These are phyloP conservation scores for Flaveria bidentis DNA, from an alignment of 129 eudicot species.

Conservation along the genomic window DNA sequence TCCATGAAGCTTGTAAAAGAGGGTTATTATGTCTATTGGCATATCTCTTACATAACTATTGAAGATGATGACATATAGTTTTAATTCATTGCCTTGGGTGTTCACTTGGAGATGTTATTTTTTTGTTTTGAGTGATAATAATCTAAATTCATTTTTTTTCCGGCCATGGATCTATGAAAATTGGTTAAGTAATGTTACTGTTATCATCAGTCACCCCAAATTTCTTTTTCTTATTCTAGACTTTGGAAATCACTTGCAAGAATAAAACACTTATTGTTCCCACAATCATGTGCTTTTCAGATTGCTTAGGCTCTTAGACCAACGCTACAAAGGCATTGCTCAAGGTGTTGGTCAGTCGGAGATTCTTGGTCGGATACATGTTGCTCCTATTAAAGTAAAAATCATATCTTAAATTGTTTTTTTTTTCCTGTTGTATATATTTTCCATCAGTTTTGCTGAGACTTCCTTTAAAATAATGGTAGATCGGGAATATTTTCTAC, in stretches of 20 bases:
- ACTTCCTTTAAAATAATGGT: conserved; percentile 14
- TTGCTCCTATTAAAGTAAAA: conserved; percentile 93
- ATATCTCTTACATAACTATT: not conserved
- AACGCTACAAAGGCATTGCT: conserved; percentile 90
- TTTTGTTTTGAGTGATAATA: not conserved
- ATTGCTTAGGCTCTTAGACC: conserved; percentile 86
- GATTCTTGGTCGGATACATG: conserved; percentile 93
- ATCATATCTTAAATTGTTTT: not conserved
- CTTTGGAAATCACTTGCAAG: not conserved
- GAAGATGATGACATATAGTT: not conserved
- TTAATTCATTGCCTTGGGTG: not conserved
- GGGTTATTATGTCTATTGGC: conserved; percentile 7
- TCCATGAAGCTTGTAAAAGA: conserved; percentile 1
- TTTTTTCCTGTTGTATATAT: not conserved
- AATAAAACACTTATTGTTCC: not conserved
- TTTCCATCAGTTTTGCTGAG: conserved; percentile 2
- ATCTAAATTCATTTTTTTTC: not conserved
- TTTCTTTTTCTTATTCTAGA: not conserved
- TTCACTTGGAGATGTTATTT: not conserved
- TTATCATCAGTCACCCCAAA: not conserved
- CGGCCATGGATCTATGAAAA: not conserved
- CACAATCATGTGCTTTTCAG: conserved; percentile 39
- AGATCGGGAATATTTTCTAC: conserved; percentile 85
- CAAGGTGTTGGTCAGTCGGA: conserved; percentile 97
- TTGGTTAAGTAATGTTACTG: not conserved